A percentile compares a stretch with the other conserved stretches of the same genome.
These are phyloP conservation scores for Talaromyces sp. DNA, from an alignment of 2,329 filamentous ascomycete genomes.

Conservation along the genomic window DNA sequence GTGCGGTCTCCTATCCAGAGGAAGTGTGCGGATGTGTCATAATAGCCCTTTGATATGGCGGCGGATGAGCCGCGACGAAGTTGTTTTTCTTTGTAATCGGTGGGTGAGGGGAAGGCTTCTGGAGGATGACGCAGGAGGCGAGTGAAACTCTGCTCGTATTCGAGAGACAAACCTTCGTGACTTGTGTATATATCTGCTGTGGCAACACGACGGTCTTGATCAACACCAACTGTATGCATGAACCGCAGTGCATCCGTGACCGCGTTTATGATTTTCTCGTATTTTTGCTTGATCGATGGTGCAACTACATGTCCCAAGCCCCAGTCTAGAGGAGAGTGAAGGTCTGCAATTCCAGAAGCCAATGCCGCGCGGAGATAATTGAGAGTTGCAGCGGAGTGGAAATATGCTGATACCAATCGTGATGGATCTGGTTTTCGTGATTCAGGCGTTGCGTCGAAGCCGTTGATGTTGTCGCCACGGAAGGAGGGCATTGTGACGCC, in stretches of 20 bases:
- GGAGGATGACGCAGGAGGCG: slow-evolving; percentile 67
- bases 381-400: slow-evolving; percentile 88
- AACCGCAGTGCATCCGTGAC: slow-evolving; percentile 91
- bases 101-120: slow-evolving; percentile 35
- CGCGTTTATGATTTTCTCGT: slow-evolving; percentile 77
- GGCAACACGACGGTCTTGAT: slow-evolving; percentile 77
- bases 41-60: slow-evolving; percentile 64
- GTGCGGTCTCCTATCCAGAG: slow-evolving; percentile 98
- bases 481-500: slow-evolving; percentile 84
- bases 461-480: slow-evolving; percentile 93
- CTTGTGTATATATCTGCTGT: slow-evolving; percentile 94
- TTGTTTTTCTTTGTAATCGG: slow-evolving; percentile 26
- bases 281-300: slow-evolving; percentile 78
- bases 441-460: slow-evolving; percentile 64
- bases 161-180: slow-evolving; percentile 88
- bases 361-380: slow-evolving; percentile 88
- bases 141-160: slow-evolving; percentile 89
- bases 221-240: slow-evolving; percentile 89
- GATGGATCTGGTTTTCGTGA: slow-evolving; percentile 77
- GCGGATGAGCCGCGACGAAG: slow-evolving; percentile 28
- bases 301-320: slow-evolving; percentile 87
- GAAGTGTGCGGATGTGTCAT: slow-evolving; percentile 94
- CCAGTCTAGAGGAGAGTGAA: slow-evolving; percentile 94
- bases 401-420: slow-evolving; percentile 86
- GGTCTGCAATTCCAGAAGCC: slow-evolving; percentile 83